Evolutionary conservation across 2,329 filamentous ascomycete genomes (phyloP).

Genomic region (Fusarium foetens): DNA sequence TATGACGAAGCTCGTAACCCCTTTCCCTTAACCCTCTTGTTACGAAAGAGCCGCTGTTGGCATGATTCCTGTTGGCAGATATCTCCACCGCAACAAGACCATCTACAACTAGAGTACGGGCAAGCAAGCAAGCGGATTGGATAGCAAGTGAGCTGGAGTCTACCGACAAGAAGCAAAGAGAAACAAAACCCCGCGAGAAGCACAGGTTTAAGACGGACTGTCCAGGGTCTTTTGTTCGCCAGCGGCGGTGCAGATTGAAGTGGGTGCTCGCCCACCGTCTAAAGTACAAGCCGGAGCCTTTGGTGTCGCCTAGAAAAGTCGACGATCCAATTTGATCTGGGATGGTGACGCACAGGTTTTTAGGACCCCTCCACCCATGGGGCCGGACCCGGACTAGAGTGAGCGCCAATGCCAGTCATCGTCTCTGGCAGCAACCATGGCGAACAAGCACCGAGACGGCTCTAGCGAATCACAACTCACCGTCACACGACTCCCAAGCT

Average conservation of each 20-base stretch:
- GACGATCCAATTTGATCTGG: conserved; percentile 46
- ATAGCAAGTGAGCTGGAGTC: conserved; percentile 17
- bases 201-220: conserved; percentile 1
- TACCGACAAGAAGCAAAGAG: conserved; percentile 11
- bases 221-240: conserved; percentile 37
- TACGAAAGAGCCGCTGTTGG: conserved; percentile 29
- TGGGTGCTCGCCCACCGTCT: conserved; percentile 27
- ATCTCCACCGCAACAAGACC: conserved; percentile 35
- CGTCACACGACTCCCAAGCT: conserved; percentile 12
- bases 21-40: conserved; percentile 18
- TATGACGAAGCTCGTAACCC: conserved; percentile 21
- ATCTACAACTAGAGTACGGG: conserved; percentile 32
- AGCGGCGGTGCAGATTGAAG: conserved; percentile 35
- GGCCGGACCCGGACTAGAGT: conserved; percentile 42
- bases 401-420: conserved; percentile 47
- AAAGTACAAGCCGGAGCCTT: conserved; percentile 9
- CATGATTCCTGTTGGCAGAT: conserved; percentile 35
- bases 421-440: conserved; percentile 40
- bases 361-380: conserved; percentile 40
- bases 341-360: conserved; percentile 46
- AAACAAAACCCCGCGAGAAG: conserved; percentile 13
- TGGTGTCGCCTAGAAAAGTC: conserved; percentile 31
- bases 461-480: conserved; percentile 13
- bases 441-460: conserved; percentile 11
- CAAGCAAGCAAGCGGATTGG: conserved; percentile 21